These are phyloP conservation scores for Mortierella hygrophila DNA, from an alignment of 192 early-diverging fungal genomes.

Conservation along the genomic window DNA sequence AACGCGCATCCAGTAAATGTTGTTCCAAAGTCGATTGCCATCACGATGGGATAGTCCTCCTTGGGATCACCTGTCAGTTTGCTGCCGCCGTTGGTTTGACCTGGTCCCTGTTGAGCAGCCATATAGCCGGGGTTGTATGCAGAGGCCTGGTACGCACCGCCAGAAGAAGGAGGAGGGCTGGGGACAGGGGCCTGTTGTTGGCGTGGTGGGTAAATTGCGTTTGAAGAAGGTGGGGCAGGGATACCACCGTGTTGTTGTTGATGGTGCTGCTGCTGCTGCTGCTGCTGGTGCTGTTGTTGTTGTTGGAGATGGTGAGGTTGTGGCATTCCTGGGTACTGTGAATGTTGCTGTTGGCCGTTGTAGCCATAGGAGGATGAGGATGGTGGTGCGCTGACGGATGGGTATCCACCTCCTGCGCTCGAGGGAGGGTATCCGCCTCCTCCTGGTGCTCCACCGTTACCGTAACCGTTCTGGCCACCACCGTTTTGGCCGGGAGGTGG, in stretches of 20 bases:
- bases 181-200: conserved; percentile 21
- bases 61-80: conserved; percentile 49
- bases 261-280: conserved; percentile 16
- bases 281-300: conserved; percentile 11
- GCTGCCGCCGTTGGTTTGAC: conserved; percentile 25
- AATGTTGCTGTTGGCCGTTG: conserved; percentile 33
- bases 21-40: conserved; percentile 62
- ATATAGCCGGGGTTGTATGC: conserved; percentile 27
- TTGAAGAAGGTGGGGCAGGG: conserved; percentile 28
- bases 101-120: conserved; percentile 10
- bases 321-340: conserved; percentile 36
- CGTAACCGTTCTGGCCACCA: neutral
- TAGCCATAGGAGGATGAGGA: conserved; percentile 23
- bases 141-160: conserved; percentile 25
- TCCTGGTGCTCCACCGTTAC: neutral
- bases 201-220: conserved; percentile 24
- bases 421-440: conserved; percentile 25
- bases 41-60: conserved; percentile 59
- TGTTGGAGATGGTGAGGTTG: conserved; percentile 37
- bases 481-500: conserved; percentile 16
- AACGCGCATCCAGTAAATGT: conserved; percentile 65
- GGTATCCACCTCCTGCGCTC: conserved; percentile 21
- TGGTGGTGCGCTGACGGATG: conserved; percentile 11
- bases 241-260: conserved; percentile 22
- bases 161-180: conserved; percentile 11